phyloP scores from a whole-genome alignment of 164 flowering plant species.

The Houttuynia cordata region DNA sequence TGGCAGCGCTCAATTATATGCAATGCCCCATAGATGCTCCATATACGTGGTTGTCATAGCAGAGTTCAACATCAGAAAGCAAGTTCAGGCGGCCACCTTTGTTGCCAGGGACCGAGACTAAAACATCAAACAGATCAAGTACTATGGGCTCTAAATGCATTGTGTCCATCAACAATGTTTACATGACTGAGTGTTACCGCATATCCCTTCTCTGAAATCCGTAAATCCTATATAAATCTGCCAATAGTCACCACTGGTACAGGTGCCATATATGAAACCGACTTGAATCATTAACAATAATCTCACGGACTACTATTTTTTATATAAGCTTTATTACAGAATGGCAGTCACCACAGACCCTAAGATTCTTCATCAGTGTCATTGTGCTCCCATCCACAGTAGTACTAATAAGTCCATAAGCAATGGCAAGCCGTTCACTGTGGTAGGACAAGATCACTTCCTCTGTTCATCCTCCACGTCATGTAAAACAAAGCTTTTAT shows the following conservation, averaged over 20 bases:
- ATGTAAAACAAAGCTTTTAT: slow-evolving; percentile 9
- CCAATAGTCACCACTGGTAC: slow-evolving; percentile 10
- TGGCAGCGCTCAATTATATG: too few relatives aligned
- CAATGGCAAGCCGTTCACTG: slow-evolving; percentile 12
- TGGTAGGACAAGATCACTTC: slow-evolving; percentile 6
- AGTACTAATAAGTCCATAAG: slow-evolving; percentile 7
- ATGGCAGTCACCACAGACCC: slow-evolving; percentile 11
- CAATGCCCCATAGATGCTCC: too few relatives aligned
- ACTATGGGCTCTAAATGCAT: too few relatives aligned
- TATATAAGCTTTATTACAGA: slow-evolving; percentile 7
- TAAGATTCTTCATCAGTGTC: slow-evolving; percentile 10
- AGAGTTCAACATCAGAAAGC: too few relatives aligned
- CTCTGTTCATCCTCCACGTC: slow-evolving; percentile 13
- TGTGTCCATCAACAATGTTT: too few relatives aligned
- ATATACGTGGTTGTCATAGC: too few relatives aligned
- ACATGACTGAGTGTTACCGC: too few relatives aligned
- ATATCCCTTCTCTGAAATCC: too few relatives aligned
- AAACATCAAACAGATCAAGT: too few relatives aligned
- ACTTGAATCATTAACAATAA: slow-evolving; percentile 7
- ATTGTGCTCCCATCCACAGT: slow-evolving; percentile 8
- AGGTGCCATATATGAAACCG: slow-evolving; percentile 5
- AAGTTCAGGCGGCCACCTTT: too few relatives aligned
- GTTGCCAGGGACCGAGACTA: too few relatives aligned
- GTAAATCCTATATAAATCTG: background rate
- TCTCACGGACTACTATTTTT: slow-evolving; percentile 3